Evolutionary conservation across 1,284 basidiomycete species (phyloP), one percentile per base, ranked within the genome.

Genomic region (Cerrena zonata): DNA sequence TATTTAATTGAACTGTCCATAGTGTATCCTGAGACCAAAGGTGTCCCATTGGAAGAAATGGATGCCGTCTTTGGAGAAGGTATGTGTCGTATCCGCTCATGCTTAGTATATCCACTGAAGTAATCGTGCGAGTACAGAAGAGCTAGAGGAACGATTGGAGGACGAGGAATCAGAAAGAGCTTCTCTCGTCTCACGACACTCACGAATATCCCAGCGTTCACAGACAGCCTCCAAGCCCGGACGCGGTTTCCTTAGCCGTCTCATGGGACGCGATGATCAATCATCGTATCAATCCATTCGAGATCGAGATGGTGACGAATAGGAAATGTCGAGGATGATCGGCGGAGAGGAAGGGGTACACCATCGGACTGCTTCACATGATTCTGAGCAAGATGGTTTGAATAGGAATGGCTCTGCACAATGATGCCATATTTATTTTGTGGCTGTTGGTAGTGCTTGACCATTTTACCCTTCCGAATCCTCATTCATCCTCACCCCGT

Each of bases 21-120:
- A 89, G 84, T 90, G 57, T 94, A 92, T 61, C 87, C 87, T 2
- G 87, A 90, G 66, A 90, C 87, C 7, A 89, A 78, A 69, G 86
- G 86, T 1, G 79, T 90, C 18, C 84, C 86, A 5, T 65, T 89
- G 40, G 87, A 90, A 69, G 87, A 89, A 64, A 90, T 90, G 87
- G 88, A 89, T 58, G 79, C 78, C 42, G 84, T 90, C 5, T 90
- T 89, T 59, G 87, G 87, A 30, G 86, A 90, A 82, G 86, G 86
- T 83, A 55, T 15, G 59, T 24, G 23, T 39, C n/a, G 12, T n/a
- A n/a, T 12, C 19, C 15, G 38, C 50, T 11, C 26, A 39, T 24
- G 55, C 22, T 51, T 53, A 21, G 53, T 60, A 24, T 62, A 54
- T 48, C 50, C 50, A 34, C 30, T 34, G 7, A 34, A 7, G 30